Evolutionary conservation across 352 stramenopile species (phyloP), one percentile per base, ranked within the genome.

Genomic region (Elongisporangium senticosum): DNA sequence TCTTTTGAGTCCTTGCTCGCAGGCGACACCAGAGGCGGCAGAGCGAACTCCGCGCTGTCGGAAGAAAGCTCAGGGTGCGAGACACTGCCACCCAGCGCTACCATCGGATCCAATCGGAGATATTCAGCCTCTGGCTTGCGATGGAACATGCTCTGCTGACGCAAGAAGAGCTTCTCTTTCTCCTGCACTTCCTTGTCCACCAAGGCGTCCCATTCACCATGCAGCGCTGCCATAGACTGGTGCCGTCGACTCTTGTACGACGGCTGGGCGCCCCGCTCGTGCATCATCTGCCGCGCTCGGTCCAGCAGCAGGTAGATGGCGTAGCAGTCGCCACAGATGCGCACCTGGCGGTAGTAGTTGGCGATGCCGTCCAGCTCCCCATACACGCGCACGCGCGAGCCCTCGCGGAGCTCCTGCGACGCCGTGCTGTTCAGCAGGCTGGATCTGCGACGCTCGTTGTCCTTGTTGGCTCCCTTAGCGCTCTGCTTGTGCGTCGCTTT

Each of bases 271-370:
- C 33, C 33, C 17, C 33, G 33, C 11, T 43, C 33, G 33, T 43
- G 33, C 55, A 63, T 49, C 51, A 81, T 58, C 33, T 77, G 64
- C 2, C 91, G 69, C 2, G 85, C 79, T 21, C 81, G 71, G 60
- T 96, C 87, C 19, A 98, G 68, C 47, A 95, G 65, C 23, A 73
- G 65, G 74, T 98, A 97, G 23, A 97, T 77, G 63, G 78, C 76
- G 59, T 85, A 93, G 72, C 91, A 98, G 55, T 87, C 71, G 15
- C 28, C 26, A 56, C 91, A 97, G 10, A 98, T 90, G 15, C 80
- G 71, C 23, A 96, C 81, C 49, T 93, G 77, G 21, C 83, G 76
- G 56, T 96, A 96, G 52, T 87, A 88, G 51, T 87, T 93, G 7
- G 83, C 75, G 2, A 85, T 64, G 20, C 74, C 67, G 13, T 87